Percentiles rank a stretch among this genome's conserved stretches.
These are phyloP conservation scores for Aspergillus homomorphus DNA, from an alignment of 495 filamentous ascomycete genomes.

Conservation along the genomic window DNA sequence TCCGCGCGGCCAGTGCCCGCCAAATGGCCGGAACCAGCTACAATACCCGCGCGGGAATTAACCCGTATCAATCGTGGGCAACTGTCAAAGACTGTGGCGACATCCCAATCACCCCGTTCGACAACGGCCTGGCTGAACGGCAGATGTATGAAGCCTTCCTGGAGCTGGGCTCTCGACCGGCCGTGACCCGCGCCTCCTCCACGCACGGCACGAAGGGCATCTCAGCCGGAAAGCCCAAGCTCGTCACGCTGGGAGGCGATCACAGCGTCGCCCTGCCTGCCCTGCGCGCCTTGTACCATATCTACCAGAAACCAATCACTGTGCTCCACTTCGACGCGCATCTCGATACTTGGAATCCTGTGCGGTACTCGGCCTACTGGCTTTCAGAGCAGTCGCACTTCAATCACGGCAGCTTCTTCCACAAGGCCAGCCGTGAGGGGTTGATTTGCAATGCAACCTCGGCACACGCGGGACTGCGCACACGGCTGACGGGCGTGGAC, in stretches of 20 bases:
- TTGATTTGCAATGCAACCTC: conserved; percentile 64
- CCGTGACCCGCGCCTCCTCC: conserved; percentile 31
- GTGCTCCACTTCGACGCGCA: conserved; percentile 85
- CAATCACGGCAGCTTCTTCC: conserved; percentile 85
- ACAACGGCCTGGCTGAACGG: conserved; percentile 68
- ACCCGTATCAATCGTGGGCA: conserved; percentile 73
- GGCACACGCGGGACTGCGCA: conserved; percentile 76
- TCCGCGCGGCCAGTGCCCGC: conserved; percentile 71
- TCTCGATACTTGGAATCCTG: conserved; percentile 81
- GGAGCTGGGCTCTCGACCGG: conserved; percentile 55
- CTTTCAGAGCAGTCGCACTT: conserved; percentile 64
- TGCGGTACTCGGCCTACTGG: conserved; percentile 75
- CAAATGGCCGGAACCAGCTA: conserved; percentile 71
- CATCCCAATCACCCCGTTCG: conserved; percentile 75
- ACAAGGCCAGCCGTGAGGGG: conserved; percentile 72
- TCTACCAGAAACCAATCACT: conserved; percentile 68
- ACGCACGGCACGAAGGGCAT: conserved; percentile 40
- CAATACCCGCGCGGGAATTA: conserved; percentile 73
- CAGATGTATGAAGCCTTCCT: conserved; percentile 78
- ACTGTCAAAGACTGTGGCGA: conserved; percentile 78
- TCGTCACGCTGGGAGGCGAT: conserved; percentile 79
- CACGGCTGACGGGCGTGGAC: conserved; percentile 62
- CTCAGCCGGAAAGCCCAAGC: conserved; percentile 53
- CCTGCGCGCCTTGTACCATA: conserved; percentile 64
- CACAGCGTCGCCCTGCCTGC: conserved; percentile 76